These are phyloP conservation scores for Wakefieldia striispora DNA, from an alignment of 768 basidiomycete species.

Conservation along the genomic window DNA sequence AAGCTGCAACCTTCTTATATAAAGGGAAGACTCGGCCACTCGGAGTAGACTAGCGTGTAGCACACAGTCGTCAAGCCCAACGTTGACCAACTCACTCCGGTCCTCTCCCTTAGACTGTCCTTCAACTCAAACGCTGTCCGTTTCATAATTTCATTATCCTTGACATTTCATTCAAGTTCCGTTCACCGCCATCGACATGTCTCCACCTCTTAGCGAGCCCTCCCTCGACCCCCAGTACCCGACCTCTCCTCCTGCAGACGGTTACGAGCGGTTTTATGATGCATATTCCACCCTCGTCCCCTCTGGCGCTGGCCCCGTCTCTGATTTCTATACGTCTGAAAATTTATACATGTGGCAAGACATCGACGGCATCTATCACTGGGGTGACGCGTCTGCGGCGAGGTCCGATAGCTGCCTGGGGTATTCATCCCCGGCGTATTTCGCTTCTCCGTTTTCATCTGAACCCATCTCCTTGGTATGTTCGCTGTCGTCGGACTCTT, in stretches of 20 bases:
- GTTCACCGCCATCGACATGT: constrained; percentile 17
- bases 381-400: constrained; percentile 23
- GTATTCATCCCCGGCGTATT: constrained; percentile 16
- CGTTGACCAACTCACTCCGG: constrained; percentile 15
- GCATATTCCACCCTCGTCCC: constrained; percentile 17
- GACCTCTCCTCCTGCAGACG: constrained; percentile 4
- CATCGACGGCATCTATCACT: constrained; percentile 26
- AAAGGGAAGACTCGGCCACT: constrained; percentile 15
- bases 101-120: constrained; percentile 1
- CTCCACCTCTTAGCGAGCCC: constrained; percentile 22
- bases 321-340: constrained; percentile 27
- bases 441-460: constrained; percentile 14
- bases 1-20: constrained; percentile 15
- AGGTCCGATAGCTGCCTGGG: constrained; percentile 25
- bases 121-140: constrained; percentile 3
- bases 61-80: constrained; percentile 1
- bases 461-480: constrained; percentile 18
- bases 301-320: constrained; percentile 3
- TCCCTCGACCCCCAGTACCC: constrained; percentile 19
- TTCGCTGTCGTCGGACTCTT: not conserved
- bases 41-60: constrained; percentile 22
- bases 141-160: constrained; percentile 31
- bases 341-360: constrained; percentile 31
- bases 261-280: constrained; percentile 26
- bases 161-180: constrained; percentile 21